Conservation (phyloP, 768 basidiomycete genomes). For the Xerocomus spinulosus region DNA sequence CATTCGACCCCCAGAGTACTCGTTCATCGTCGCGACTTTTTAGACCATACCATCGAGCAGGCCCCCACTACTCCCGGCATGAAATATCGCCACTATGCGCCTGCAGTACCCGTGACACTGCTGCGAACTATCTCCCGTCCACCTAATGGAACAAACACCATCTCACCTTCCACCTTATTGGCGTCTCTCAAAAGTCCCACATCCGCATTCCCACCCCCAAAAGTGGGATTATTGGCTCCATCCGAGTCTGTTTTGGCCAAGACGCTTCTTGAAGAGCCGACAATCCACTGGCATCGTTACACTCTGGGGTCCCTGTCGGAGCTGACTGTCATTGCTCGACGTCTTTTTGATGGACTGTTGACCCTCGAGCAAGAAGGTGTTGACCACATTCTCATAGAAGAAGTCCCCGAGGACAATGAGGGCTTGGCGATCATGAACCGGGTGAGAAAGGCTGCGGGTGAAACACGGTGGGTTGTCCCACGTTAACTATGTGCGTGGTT, state of each 20-base stretch:
- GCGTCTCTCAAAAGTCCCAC: conserved; percentile 36
- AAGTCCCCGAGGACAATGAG: conserved; percentile 70
- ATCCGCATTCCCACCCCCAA: conserved; percentile 18
- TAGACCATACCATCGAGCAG: conserved; percentile 61
- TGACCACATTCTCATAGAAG: conserved; percentile 82
- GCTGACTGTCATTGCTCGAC: conserved; percentile 67
- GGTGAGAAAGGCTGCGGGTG: conserved; percentile 82
- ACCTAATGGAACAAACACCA: conserved; percentile 31
- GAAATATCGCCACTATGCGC: conserved; percentile 98
- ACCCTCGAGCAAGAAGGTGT: conserved; percentile 73
- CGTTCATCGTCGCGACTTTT: conserved; percentile 76
- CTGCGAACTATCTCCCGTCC: conserved; percentile 50
- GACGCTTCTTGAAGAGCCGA: conserved; percentile 26
- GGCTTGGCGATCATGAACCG: conserved; percentile 96
- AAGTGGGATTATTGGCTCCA: conserved; percentile 66
- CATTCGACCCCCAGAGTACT: conserved; percentile 54
- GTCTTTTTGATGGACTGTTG: conserved; percentile 84
- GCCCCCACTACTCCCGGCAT: conserved; percentile 95
- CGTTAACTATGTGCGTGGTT: conserved; percentile 12
- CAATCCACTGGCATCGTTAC: conserved; percentile 55
- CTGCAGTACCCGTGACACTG: conserved; percentile 79
- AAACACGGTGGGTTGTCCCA: conserved; percentile 33
- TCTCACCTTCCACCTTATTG: conserved; percentile 37
- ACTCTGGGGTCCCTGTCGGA: conserved; percentile 47
- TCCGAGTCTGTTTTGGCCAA: conserved; percentile 47